Evolutionary conservation across 441 rosid genomes (phyloP).

Genomic region (Erysimum cheiri): DNA sequence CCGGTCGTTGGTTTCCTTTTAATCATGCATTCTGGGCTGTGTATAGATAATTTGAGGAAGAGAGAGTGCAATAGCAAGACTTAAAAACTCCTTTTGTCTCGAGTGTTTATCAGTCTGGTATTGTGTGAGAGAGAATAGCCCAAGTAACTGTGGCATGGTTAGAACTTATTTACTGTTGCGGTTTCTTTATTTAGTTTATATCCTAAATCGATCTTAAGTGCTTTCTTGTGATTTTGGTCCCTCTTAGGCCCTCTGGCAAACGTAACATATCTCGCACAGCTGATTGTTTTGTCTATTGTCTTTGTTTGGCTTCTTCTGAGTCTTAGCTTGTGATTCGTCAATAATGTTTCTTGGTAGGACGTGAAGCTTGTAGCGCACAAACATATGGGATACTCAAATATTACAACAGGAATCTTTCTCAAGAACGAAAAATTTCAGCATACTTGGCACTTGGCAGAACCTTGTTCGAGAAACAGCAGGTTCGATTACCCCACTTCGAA

Average conservation of each 20-base stretch:
- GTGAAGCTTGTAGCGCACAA: too few species aligned
- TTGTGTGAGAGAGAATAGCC: slow-evolving; percentile 25
- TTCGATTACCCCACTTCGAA: too few species aligned
- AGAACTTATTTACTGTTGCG: background rate
- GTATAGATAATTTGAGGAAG: slow-evolving; percentile 40
- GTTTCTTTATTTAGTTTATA: slow-evolving; percentile 12
- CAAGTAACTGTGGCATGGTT: slow-evolving; percentile 28
- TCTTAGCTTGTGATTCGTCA: background rate
- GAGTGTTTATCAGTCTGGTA: slow-evolving; percentile 36
- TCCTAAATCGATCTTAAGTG: slow-evolving; percentile 11
- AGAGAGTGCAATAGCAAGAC: slow-evolving; percentile 39
- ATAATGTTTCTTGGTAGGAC: background rate
- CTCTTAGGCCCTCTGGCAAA: background rate
- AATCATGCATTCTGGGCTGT: slow-evolving; percentile 46
- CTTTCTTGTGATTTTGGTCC: background rate
- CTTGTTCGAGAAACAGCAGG: background rate
- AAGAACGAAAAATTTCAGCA: background rate
- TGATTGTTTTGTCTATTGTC: background rate
- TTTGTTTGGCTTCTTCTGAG: background rate
- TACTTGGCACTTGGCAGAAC: background rate
- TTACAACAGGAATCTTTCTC: background rate
- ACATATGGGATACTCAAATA: background rate
- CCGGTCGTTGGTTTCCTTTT: slow-evolving; percentile 28
- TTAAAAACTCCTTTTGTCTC: slow-evolving; percentile 25
- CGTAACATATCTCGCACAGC: background rate